Percentiles rank a stretch among this genome's conserved stretches.
These are phyloP conservation scores for Cordyceps farinosa DNA, from an alignment of 2,329 filamentous ascomycete species.

Conservation along the genomic window DNA sequence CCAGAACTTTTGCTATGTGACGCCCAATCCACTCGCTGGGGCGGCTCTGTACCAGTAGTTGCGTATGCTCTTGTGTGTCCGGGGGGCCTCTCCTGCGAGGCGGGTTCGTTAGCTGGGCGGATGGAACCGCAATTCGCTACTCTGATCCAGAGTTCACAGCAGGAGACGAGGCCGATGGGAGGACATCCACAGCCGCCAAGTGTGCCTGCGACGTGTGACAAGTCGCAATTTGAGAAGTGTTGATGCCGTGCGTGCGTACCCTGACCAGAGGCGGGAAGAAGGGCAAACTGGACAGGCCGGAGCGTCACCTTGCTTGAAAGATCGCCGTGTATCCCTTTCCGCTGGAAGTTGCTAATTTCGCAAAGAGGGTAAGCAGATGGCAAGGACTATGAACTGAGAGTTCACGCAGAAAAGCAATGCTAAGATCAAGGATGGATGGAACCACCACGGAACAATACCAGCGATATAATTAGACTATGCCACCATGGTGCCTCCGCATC, in stretches of 20 bases:
- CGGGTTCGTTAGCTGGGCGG: slow-evolving; percentile 6
- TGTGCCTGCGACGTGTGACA: slow-evolving; percentile 7
- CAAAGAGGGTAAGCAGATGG: neutral
- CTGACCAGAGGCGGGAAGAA: neutral
- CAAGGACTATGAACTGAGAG: slow-evolving; percentile 11
- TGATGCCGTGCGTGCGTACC: neutral
- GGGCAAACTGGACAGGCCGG: neutral
- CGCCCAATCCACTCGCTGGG: slow-evolving; percentile 6
- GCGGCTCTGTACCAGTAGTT: neutral
- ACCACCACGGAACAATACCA: slow-evolving; percentile 17
- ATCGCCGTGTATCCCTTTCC: neutral
- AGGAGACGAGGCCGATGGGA: neutral
- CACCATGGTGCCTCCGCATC: slow-evolving; percentile 15
- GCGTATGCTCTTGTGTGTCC: neutral
- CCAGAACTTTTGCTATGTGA: slow-evolving; percentile 16
- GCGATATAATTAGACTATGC: slow-evolving; percentile 18
- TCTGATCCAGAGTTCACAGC: neutral
- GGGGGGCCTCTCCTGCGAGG: slow-evolving; percentile 2
- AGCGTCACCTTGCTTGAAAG: neutral
- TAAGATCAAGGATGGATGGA: slow-evolving; percentile 19
- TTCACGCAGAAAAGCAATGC: slow-evolving; percentile 13
- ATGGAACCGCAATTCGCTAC: slow-evolving; percentile 12
- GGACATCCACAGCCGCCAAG: neutral
- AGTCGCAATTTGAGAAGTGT: slow-evolving; percentile 12
- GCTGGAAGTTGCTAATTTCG: slow-evolving; percentile 5